Evolutionary conservation across 2,329 filamentous ascomycete genomes (phyloP).

Genomic region (Apiospora malaysiana): DNA sequence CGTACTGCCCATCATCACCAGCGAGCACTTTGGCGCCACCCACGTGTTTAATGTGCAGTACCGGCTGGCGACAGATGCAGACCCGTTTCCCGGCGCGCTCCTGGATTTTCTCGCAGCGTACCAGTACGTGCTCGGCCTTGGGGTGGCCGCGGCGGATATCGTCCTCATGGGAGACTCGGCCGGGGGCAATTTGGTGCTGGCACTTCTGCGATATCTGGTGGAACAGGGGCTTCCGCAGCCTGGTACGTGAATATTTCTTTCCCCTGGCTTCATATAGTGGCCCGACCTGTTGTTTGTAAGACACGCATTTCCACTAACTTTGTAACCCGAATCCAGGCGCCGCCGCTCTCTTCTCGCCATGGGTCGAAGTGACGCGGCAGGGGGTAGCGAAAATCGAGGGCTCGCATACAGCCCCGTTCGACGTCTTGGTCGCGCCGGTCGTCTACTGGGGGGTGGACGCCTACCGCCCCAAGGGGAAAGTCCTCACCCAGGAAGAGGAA

Average conservation of each 20-base stretch:
- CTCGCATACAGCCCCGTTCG: conserved; percentile 23
- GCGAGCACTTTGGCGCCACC: conserved; percentile 23
- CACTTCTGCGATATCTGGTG: conserved; percentile 30
- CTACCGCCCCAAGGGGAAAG: conserved; percentile 26
- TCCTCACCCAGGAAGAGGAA: conserved; percentile 20
- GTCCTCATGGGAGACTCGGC: conserved; percentile 31
- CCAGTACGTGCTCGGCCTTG: conserved; percentile 28
- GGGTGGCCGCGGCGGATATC: conserved; percentile 28
- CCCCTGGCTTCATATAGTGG: too few relatives aligned
- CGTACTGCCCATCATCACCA: conserved; percentile 20
- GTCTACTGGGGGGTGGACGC: conserved; percentile 34
- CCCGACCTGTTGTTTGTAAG: too few relatives aligned
- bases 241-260: conserved; percentile 22
- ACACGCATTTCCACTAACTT: too few relatives aligned
- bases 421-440: conserved; percentile 29
- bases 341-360: conserved; percentile 30
- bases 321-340: conserved; percentile 16
- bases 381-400: conserved; percentile 21
- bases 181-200: conserved; percentile 30
- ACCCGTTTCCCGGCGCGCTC: conserved; percentile 30
- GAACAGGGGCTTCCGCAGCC: conserved; percentile 26
- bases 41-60: conserved; percentile 28
- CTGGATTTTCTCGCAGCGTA: conserved; percentile 30
- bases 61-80: conserved; percentile 25
- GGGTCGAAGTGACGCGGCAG: conserved; percentile 28